Conservation (phyloP, 1,139 yeast genomes). For the Magnusiomyces suaveolens region DNA sequence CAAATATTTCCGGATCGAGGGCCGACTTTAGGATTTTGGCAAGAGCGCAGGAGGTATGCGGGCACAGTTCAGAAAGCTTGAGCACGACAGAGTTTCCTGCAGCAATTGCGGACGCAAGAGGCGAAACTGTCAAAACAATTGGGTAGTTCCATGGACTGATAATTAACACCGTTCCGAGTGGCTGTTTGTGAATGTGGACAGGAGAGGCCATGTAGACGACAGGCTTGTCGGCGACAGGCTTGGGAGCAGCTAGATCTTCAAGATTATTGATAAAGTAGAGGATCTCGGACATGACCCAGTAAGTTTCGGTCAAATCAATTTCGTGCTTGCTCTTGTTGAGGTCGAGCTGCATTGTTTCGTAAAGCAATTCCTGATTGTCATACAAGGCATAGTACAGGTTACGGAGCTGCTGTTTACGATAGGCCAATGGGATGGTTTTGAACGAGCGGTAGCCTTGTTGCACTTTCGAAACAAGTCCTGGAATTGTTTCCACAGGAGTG, state of each 20-base stretch:
- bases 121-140: conserved; percentile 49
- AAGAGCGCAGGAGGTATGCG: conserved; percentile 49
- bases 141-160: conserved; percentile 90
- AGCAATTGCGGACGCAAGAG: conserved; percentile 74
- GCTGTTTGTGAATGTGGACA: conserved; percentile 51
- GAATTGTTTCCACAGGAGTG: conserved; percentile 46
- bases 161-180: conserved; percentile 67
- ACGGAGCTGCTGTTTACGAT: conserved; percentile 54
- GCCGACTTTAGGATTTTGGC: conserved; percentile 47
- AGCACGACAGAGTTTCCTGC: conserved; percentile 77
- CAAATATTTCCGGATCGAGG: conserved; percentile 47
- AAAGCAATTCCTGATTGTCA: conserved; percentile 49
- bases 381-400: conserved; percentile 55
- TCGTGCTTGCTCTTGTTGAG: conserved; percentile 57
- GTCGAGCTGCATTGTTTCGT: conserved; percentile 55
- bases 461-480: conserved; percentile 39
- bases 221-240: conserved; percentile 16
- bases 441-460: conserved; percentile 39
- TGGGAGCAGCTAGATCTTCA: conserved; percentile 53
- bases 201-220: conserved; percentile 36
- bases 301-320: conserved; percentile 49
- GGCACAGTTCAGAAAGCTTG: conserved; percentile 72
- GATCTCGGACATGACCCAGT: conserved; percentile 46
- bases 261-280: conserved; percentile 51
- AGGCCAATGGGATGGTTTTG: conserved; percentile 47